These are phyloP conservation scores for Candida fluviatilis DNA, from an alignment of 805 yeast genomes.

Conservation along the genomic window DNA sequence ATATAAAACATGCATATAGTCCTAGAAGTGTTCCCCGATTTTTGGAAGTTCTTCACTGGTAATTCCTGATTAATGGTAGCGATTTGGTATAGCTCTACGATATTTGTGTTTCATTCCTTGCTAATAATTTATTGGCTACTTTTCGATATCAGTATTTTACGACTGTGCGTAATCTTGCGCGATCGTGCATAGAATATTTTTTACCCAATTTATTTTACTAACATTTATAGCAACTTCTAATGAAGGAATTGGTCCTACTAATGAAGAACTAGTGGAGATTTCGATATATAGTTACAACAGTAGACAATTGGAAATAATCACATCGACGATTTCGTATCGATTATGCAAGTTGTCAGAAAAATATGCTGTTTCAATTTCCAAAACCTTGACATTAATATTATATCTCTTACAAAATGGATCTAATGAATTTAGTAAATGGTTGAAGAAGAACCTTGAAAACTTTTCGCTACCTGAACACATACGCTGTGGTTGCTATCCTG, in stretches of 20 bases:
- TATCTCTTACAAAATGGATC: constrained; percentile 55
- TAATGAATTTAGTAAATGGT: constrained; percentile 45
- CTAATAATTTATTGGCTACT: no score
- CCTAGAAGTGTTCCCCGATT: no score
- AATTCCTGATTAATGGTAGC: no score
- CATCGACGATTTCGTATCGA: not conserved
- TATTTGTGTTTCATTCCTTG: no score
- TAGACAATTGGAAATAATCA: not conserved
- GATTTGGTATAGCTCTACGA: no score
- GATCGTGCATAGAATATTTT: not conserved
- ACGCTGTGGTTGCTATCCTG: constrained; percentile 13
- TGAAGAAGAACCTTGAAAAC: constrained; percentile 11
- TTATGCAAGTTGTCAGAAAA: constrained; percentile 13
- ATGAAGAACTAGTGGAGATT: not conserved
- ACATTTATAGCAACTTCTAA: not conserved
- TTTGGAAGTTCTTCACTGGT: no score
- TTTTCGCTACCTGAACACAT: constrained; percentile 12
- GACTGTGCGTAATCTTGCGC: not conserved
- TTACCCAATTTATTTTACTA: not conserved
- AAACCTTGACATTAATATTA: constrained; percentile 49
- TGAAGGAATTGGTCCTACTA: constrained; percentile 1
- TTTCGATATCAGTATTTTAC: no score
- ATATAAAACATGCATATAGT: no score
- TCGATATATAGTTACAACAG: not conserved
- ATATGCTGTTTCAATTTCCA: constrained; percentile 35